Base-by-base conservation (phyloP, 257 asterid genomes). In the Rubia yunnanensis region DNA sequence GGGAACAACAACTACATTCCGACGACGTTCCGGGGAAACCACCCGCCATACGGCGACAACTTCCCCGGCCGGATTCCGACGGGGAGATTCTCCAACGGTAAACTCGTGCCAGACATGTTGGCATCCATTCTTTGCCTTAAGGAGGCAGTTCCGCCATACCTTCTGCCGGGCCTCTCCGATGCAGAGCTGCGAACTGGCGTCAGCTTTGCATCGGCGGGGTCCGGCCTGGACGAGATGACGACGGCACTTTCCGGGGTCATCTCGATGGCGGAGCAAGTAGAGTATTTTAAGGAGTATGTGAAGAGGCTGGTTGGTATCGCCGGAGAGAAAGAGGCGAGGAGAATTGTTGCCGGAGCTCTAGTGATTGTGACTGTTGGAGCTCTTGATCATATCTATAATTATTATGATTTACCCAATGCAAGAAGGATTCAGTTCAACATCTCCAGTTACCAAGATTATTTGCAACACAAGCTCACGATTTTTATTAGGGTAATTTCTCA, bases 131-230 rank as follows among this genome's bases (percentile, higher is more conserved):
- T 83, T 7, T 88, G 91, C 55, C 63, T 86, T 10, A 89, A 89
- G 76, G 86, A 87, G 8, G 61, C 74, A 0, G 74, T 89, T 11
- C 91, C 89, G 15, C 91, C 95, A 1, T 83, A 74, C 75, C 76
- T 89, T 74, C 75, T 79, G 23, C 96, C 96, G 0, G 27, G 64
- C 68, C 59, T 89, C 18, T 72, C 95, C 0, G 77, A 83, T 9
- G 13, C 67, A 1, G 94, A 89, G 2, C 61, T 89, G 7, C 59
- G 72, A 4, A 83, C 91, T 0, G 96, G 96, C 1, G 96, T 86
- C 55, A 81, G 85, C 72, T 87, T 89, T 34, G 95, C 96, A 0
- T 89, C 96, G 28, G 96, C 86, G 2, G 96, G 91, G 8, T 86
- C 95, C 3, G 96, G 96, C 5, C 82, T 53, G 7, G 97, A 90